Conservation (phyloP, 2,329 filamentous ascomycete species). For the Penicillium freii region DNA sequence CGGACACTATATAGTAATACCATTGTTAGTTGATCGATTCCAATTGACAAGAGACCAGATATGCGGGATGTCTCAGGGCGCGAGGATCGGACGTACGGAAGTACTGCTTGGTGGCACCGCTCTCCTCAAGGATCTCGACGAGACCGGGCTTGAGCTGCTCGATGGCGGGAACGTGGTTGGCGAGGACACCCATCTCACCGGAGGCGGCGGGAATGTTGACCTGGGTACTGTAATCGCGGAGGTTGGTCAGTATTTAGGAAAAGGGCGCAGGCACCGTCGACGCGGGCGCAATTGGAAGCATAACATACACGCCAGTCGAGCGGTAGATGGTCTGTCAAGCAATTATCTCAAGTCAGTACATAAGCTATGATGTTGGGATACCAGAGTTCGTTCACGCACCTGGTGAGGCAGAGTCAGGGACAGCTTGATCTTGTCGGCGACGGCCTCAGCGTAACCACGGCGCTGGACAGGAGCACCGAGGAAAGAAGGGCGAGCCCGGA, state of each 20-base stretch:
- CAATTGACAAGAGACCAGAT: slow-evolving; percentile 2
- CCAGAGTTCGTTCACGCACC: slow-evolving; percentile 60
- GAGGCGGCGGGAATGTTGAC: slow-evolving; percentile 98
- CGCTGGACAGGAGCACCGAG: slow-evolving; percentile 75
- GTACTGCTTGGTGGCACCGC: slow-evolving; percentile 85
- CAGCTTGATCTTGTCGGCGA: slow-evolving; percentile 95
- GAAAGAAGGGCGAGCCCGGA: slow-evolving; percentile 76
- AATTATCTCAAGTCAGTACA: slow-evolving; percentile 25
- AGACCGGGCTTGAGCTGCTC: slow-evolving; percentile 98
- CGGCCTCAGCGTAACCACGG: slow-evolving; percentile 86
- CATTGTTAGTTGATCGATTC: slow-evolving; percentile 21
- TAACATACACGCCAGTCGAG: slow-evolving; percentile 66
- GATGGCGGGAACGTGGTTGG: slow-evolving; percentile 97
- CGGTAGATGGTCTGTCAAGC: slow-evolving; percentile 63
- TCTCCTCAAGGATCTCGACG: slow-evolving; percentile 93
- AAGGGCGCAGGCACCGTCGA: slow-evolving; percentile 14
- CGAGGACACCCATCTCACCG: slow-evolving; percentile 98
- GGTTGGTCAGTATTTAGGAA: slow-evolving; percentile 52
- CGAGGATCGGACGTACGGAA: slow-evolving; percentile 69
- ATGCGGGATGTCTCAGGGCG: slow-evolving; percentile 5
- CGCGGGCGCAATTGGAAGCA: slow-evolving; percentile 6
- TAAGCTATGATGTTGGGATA: slow-evolving; percentile 1
- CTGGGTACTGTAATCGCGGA: slow-evolving; percentile 73
- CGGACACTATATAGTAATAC: slow-evolving; percentile 65
- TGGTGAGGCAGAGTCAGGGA: slow-evolving; percentile 96